Evolutionary conservation across 495 filamentous ascomycete genomes (phyloP), one percentile per base, ranked within the genome.

Genomic region (Trichoderma gamsii): DNA sequence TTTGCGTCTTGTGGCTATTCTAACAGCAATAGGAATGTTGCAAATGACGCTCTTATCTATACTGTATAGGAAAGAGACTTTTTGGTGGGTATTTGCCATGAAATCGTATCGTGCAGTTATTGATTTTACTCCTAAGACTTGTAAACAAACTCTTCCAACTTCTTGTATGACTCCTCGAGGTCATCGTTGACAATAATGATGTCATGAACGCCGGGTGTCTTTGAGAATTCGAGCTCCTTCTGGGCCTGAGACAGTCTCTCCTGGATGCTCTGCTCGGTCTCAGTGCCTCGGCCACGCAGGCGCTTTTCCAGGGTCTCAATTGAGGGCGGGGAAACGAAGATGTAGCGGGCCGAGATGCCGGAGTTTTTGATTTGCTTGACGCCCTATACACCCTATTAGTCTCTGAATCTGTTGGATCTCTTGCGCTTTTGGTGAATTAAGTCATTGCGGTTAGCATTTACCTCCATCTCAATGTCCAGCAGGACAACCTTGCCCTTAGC

Each of bases 401-500:
- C 27, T 64, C 25, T 18, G 29, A 12, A 16, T 6, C 23, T 41
- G 15, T 13, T 32, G n/a, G 23, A 18, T 64, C 25, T 35, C 6
- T 35, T 65, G 29, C 23, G 21, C 46, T 13, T 18, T 49, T n/a
- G 15, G 15, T 41, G 71, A 66, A 71, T 71, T 25, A 65, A 65
- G 59, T 63, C 23, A 23, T 29, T 29, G 21, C n/a, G 41, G 43
- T 7, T 35, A 16, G 69, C 16, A 6, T 67, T 41, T 44, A 68
- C 51, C 87, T 97, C 93, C 89, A 97, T 94, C 83, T 97, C 95
- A 75, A 97, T 99, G 77, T 99, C 90, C 69, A 92, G 78, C 35
- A 92, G 84, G 67, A 89, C 89, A 4, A 85, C 82, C 73, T 81
- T 81, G 27, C 89, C 89, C 76, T 88, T 84, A 69, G 85, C 84